These are phyloP conservation scores for Apiospora arundinis DNA, from an alignment of 2,329 filamentous ascomycete species.

Conservation along the genomic window DNA sequence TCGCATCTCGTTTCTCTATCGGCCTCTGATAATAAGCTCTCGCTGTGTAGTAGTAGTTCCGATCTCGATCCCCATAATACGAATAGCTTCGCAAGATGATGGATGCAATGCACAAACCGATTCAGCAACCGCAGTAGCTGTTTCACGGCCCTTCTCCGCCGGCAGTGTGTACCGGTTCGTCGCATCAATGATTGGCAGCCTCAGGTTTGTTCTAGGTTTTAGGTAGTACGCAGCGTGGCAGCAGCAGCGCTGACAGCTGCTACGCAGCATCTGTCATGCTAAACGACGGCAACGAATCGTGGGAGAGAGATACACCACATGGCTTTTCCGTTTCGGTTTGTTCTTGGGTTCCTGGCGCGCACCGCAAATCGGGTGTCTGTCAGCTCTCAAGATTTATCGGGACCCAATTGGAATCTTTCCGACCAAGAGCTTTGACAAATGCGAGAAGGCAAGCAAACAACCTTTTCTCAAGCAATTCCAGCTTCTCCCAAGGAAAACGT, in stretches of 20 bases:
- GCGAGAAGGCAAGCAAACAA: background rate
- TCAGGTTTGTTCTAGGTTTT: background rate
- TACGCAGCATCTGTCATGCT: too few relatives aligned
- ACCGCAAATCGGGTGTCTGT: background rate
- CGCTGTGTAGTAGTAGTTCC: background rate
- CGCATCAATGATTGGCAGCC: background rate
- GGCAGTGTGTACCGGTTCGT: background rate
- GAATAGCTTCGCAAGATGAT: constrained; percentile 7
- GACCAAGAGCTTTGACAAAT: background rate
- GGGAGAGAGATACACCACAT: background rate
- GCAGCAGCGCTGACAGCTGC: too few relatives aligned
- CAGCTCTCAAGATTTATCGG: background rate
- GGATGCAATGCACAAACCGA: background rate
- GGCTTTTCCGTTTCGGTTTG: background rate
- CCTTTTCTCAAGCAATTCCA: constrained; percentile 1
- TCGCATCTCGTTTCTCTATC: background rate
- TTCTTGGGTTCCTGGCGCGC: background rate
- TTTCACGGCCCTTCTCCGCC: background rate
- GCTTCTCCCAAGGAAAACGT: constrained; percentile 4
- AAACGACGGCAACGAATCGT: background rate
- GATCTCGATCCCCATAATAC: background rate
- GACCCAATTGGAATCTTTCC: background rate
- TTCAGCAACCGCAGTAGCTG: constrained; percentile 7
- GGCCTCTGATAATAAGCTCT: too few relatives aligned
- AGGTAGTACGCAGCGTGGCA: too few relatives aligned